Evolutionary conservation across 164 flowering plant genomes (phyloP).

Genomic region (Tinospora cordifolia): DNA sequence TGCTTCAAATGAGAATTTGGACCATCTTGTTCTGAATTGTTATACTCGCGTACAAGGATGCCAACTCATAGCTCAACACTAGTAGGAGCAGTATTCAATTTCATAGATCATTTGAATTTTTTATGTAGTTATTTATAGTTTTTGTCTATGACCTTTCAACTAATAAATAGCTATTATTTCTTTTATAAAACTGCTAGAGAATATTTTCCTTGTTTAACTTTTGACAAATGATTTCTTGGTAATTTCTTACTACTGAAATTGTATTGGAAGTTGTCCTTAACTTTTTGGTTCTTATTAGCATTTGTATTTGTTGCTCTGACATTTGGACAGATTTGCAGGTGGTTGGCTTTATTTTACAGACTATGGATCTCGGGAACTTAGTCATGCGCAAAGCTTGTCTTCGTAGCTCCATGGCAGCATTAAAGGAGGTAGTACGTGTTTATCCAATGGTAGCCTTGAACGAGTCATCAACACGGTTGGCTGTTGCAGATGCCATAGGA

Average conservation of each 20-base stretch:
- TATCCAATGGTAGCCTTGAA: constrained; percentile 88
- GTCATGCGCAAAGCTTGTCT: constrained; percentile 83
- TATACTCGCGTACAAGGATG: background rate
- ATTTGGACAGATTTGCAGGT: constrained; percentile 70
- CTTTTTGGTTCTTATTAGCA: background rate
- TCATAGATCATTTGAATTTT: background rate
- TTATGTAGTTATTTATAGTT: background rate
- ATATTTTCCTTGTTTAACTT: background rate
- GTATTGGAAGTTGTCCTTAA: background rate
- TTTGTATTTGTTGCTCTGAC: constrained; percentile 28
- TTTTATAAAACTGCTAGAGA: background rate
- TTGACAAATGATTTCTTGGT: background rate
- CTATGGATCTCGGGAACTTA: constrained; percentile 80
- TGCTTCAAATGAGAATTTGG: background rate
- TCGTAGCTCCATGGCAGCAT: constrained; percentile 59
- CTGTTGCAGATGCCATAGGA: constrained; percentile 88
- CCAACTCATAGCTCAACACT: background rate
- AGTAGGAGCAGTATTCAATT: background rate
- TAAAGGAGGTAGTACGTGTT: constrained; percentile 71
- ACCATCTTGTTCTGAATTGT: background rate
- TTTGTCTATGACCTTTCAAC: too few relatives aligned
- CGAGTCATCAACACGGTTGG: constrained; percentile 62
- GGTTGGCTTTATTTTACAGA: constrained; percentile 71
- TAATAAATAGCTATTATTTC: too few relatives aligned
- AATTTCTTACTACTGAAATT: background rate